Evolutionary conservation across 192 early-diverging fungal genomes (phyloP), one percentile per base, ranked within the genome.

Genomic region (Ambispora gerdemannii): DNA sequence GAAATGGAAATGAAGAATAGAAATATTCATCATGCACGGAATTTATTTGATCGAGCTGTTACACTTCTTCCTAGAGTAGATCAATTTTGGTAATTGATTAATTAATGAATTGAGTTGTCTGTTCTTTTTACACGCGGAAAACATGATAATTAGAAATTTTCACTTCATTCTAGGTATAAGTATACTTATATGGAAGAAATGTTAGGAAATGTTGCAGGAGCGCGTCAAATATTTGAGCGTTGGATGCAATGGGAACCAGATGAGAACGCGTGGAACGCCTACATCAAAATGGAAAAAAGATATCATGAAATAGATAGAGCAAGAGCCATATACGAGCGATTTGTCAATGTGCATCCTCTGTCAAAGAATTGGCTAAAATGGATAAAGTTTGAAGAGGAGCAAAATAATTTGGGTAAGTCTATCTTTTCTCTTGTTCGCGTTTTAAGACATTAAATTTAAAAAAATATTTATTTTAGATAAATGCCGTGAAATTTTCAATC

Each of bases 191-290:
- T 99, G 96, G 97, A 99, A 72, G 97, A 99, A 76, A 80, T 91
- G 74, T 74, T 99, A 75, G 95, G 92, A 30, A 96, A 98, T 72
- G 83, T 95, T 0, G 83, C 86, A 11, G 92, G 93, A 4, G 90
- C 91, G 0, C 85, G 97, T 10, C 90, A 92, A 36, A 91, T 99
- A 27, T 99, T 99, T 87, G 93, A 97, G 63, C 86, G 97, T 43
- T 99, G 97, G 97, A 98, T 99, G 96, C 86, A 91, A 63, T 98
- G 97, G 96, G 95, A 98, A 71, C 95, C 96, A 19, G 80, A 87
- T 32, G 92, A 93, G 66, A 90, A 88, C 20, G 94, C 94, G 1
- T 99, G 97, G 97, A 79, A 80, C 71, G 93, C 95, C 2, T 99
- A 93, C 71, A 89, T 98, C 52, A 94, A 96, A 78, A 89, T 98